Base-by-base conservation (phyloP, 495 filamentous ascomycete species). In the Tuber borchii region DNA sequence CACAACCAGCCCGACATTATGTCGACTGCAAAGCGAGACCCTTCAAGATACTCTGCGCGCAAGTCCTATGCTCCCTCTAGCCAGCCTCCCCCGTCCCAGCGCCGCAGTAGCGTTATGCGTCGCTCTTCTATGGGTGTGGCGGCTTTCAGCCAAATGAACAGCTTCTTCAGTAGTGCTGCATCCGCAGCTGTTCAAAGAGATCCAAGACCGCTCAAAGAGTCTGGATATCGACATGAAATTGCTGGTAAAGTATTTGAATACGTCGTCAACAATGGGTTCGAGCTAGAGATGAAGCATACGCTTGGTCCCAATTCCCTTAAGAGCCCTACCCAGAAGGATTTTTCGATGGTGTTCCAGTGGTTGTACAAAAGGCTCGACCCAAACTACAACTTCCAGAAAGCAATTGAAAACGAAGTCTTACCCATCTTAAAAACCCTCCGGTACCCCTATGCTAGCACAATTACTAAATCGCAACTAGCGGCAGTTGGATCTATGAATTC, bases 271-370 rank as follows among this genome's bases (percentile, higher is more conserved):
- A 90, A 95, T 81, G 95, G 95, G 77, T 99, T 98, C 80, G 95
- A 99, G 86, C 90, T 97, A 88, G 93, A 97, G 77, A 97, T 95
- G 91, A 97, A 96, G 82, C 91, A 97, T 83, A 90, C 90, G 43
- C 86, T 99, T 43, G 90, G 91, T 4, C 90, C 93, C 71, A 97
- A 97, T 77, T 91, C 92, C 26, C 89, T 95, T 81, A 93, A 91
- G 71, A 94, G 91, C 51, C 96, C 95, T n/a, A 98, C 94, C 6
- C 93, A 97, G 80, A 99, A 98, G 82, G 95, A 99, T 83, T 99
- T 98, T 85, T 93, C 94, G 82, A 90, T 87, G 79, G 94, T 98
- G 84, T 99, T 99, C 84, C 93, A 97, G 84, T 99, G 93, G 92
- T 88, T 99, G 1, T 99, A 99, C 83, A 92, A 92, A 79, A 91